Evolutionary conservation across 2,329 filamentous ascomycete genomes (phyloP).

Genomic region (Beauveria caledonica): DNA sequence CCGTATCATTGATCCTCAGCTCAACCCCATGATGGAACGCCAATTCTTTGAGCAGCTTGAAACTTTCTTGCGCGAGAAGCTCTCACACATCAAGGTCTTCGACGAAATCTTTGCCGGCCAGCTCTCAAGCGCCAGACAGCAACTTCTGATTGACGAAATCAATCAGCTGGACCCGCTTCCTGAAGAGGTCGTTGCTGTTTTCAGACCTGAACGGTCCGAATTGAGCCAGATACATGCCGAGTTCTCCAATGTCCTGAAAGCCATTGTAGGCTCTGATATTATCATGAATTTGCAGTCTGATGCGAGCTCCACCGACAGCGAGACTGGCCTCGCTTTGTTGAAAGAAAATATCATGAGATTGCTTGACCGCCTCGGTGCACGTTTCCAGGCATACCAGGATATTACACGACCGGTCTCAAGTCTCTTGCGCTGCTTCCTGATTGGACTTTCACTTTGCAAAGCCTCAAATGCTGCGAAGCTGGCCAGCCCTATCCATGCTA

Average conservation of each 20-base stretch:
- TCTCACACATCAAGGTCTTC: slow-evolving; percentile 55
- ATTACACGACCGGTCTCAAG: slow-evolving; percentile 70
- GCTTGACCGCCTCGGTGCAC: slow-evolving; percentile 56
- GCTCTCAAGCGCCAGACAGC: slow-evolving; percentile 56
- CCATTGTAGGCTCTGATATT: slow-evolving; percentile 44
- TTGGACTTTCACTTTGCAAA: slow-evolving; percentile 61
- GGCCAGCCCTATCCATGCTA: slow-evolving; percentile 24
- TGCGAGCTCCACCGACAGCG: slow-evolving; percentile 16
- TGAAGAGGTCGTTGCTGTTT: slow-evolving; percentile 55
- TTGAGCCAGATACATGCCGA: slow-evolving; percentile 70
- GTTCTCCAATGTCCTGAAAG: slow-evolving; percentile 66
- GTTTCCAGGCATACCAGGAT: slow-evolving; percentile 77
- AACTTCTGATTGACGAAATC: slow-evolving; percentile 55
- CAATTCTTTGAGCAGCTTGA: slow-evolving; percentile 49
- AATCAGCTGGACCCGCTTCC: slow-evolving; percentile 57
- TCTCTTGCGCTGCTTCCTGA: slow-evolving; percentile 68
- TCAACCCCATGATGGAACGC: slow-evolving; percentile 57
- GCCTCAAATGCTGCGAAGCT: slow-evolving; percentile 33
- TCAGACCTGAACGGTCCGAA: slow-evolving; percentile 60
- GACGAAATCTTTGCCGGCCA: slow-evolving; percentile 62
- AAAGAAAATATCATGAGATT: slow-evolving; percentile 57
- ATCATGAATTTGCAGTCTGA: slow-evolving; percentile 24
- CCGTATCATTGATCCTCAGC: slow-evolving; percentile 73
- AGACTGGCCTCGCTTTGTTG: slow-evolving; percentile 39
- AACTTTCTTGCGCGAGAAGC: slow-evolving; percentile 43